Conservation (phyloP, 2,329 filamentous ascomycete genomes). For the Penicillium fuscoglaucum region DNA sequence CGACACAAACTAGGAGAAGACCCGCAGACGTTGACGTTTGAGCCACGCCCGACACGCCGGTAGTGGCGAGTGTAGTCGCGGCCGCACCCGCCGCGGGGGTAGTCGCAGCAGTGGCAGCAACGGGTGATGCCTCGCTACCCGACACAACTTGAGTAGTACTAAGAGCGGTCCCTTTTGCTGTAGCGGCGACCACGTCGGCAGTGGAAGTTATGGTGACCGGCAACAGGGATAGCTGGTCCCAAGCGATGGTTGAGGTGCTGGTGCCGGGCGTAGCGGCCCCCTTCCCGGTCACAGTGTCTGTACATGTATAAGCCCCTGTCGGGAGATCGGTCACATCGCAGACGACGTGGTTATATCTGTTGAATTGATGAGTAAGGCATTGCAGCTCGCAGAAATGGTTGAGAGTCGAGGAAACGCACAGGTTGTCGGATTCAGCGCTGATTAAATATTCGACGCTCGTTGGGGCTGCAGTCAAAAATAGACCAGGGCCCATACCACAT, state of each 20-base stretch:
- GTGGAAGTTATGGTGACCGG: conserved; percentile 27
- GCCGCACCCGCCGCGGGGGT: not conserved
- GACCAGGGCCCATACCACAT: conserved; percentile 32
- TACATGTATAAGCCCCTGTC: conserved; percentile 24
- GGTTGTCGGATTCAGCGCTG: conserved; percentile 1
- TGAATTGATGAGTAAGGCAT: not conserved
- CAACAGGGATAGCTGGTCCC: conserved; percentile 13
- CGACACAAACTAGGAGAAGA: not conserved
- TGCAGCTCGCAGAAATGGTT: accelerated
- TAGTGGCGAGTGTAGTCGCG: not conserved
- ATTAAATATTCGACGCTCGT: conserved; percentile 14
- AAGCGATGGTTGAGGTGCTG: conserved; percentile 8
- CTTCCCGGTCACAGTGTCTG: conserved; percentile 13
- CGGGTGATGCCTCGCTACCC: not conserved
- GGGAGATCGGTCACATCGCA: conserved; percentile 24
- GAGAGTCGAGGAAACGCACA: conserved; percentile 7
- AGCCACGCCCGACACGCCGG: not conserved
- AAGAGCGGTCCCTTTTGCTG: not conserved
- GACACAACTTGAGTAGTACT: not conserved
- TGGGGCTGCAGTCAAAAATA: conserved; percentile 24
- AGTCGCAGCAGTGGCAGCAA: not conserved
- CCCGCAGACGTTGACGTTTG: not conserved
- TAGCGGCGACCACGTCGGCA: conserved; percentile 5
- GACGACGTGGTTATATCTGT: conserved; percentile 15
- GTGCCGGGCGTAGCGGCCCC: conserved; percentile 19